Percentiles rank a stretch among this genome's conserved stretches.
phyloP scores from a whole-genome alignment of 2,329 filamentous ascomycete genomes.

The Aureobasidium sp. region DNA sequence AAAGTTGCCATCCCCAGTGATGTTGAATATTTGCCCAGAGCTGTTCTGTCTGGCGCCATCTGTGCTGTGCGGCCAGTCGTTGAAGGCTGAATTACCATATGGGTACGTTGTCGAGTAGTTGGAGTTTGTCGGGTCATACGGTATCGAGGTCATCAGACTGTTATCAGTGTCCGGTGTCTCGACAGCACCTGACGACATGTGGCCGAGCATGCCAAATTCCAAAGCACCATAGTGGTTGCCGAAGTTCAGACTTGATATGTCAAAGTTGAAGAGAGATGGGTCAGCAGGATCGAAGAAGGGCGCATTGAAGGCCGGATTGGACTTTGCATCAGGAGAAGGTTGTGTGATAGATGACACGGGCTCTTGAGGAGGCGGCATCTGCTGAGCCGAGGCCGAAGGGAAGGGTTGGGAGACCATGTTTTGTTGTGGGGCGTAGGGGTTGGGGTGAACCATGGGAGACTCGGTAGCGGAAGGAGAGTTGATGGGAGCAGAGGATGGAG shows the following conservation, averaged over 20 bases:
- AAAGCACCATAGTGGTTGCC: slow-evolving; percentile 92
- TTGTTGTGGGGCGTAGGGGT: slow-evolving; percentile 43
- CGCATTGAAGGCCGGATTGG: slow-evolving; percentile 43
- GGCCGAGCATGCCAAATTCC: slow-evolving; percentile 92
- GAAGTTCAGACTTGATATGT: slow-evolving; percentile 88
- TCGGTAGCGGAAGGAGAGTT: slow-evolving; percentile 40
- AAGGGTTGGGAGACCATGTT: slow-evolving; percentile 4
- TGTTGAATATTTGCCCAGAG: slow-evolving; percentile 36
- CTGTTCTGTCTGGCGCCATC: slow-evolving; percentile 38
- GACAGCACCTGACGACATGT: slow-evolving; percentile 83
- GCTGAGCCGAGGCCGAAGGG: slow-evolving; percentile 37
- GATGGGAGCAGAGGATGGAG: slow-evolving; percentile 22
- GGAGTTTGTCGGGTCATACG: slow-evolving; percentile 25
- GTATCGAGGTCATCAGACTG: slow-evolving; percentile 26
- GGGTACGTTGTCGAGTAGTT: slow-evolving; percentile 22
- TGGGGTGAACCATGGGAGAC: slow-evolving; percentile 34
- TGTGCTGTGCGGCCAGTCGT: slow-evolving; percentile 30
- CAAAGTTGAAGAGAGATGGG: slow-evolving; percentile 89
- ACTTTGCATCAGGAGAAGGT: slow-evolving; percentile 33
- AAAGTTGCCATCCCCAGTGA: slow-evolving; percentile 32
- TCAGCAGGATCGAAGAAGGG: slow-evolving; percentile 83
- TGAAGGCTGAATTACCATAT: slow-evolving; percentile 20
- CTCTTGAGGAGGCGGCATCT: slow-evolving; percentile 39
- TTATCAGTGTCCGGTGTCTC: slow-evolving; percentile 29
- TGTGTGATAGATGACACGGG: slow-evolving; percentile 44